Evolutionary conservation across 805 yeast species (phyloP), one percentile per base, ranked within the genome.

Genomic region (Zygotorulaspora sp.): DNA sequence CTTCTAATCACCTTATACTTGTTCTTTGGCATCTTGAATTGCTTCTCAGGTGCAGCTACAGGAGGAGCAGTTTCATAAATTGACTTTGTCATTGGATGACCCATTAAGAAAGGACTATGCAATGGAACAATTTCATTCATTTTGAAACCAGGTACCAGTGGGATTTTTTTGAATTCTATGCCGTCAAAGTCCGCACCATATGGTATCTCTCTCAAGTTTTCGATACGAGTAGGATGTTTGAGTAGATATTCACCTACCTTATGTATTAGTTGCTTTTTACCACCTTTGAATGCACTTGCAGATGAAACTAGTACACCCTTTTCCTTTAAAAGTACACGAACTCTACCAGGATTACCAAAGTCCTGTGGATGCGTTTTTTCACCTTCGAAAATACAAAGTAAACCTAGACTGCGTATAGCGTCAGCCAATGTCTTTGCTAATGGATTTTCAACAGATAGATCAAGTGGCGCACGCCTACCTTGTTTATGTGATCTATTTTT

Each of bases 301-400:
- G 48, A 50, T 12, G 58, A 56, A 10, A 63, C 67, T 8, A 70
- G 57, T 18, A 61, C 50, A 1, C 77, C 78, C 8, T 71, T 62
- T 32, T 73, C 72, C 52, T 78, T 81, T 27, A 86, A 48, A 30
- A 78, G 67, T 15, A 88, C 82, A 49, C 95, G 76, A 23, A 92
- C 89, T 53, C 97, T 74, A n/a, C 98, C 98, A 4, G 97, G 94
- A 57, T 90, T 90, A 48, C 97, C 95, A 74, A 82, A 92, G 63
- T 90, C 97, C 61, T 89, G 95, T 9, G 97, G 97, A 63, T 90
- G 98, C 1, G 83, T 63, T 65, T 88, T 92, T 43, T 83, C 86
- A 44, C 90, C 78, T 62, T 85, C 92, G 41, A 79, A 69, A 29
- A 81, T 67, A 25, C 64, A 61, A 3, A 53, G 45, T 19, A 66